Base-by-base conservation (phyloP, 768 basidiomycete genomes). In the Serendipita vermifera region DNA sequence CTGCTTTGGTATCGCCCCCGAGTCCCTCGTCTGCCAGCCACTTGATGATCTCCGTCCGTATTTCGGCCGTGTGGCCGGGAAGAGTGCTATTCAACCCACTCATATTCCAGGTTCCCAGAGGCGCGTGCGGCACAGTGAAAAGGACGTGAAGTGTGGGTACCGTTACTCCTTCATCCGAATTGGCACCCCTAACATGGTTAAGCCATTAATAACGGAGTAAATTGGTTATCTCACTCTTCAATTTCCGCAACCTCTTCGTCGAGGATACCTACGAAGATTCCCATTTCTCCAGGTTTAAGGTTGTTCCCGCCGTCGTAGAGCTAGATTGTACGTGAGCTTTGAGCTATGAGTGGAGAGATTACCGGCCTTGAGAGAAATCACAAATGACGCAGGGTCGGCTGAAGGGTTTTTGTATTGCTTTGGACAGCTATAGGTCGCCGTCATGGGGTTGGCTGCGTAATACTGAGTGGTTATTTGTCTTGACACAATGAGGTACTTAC, bases 11-110 rank as follows among this genome's bases (percentile, higher is more conserved):
- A 63, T 91, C 87, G 3, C 84, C 82, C 0, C 74, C 83, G 3
- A 90, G 72, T 9, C 74, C 79, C 63, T 85, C 79, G 22, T 74
- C 67, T 0, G 87, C 83, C 48, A 91, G 77, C 88, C 88, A 91
- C 0, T 69, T 59, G 35, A 89, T 72, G 15, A 91, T 70, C 40
- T 81, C 76, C 5, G 73, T 63, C 33, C 83, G 73, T 14, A 79
- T 57, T 3, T 46, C 48, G 22, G 38, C 11, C 27, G 41, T 38
- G 5, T 7, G 24, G 5, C 17, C 17, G 59, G 43, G 24, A 5
- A 33, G n/a, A 17, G 27, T 38, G 17, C 20, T 20, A 24, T 24
- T 63, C 61, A 13, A 62, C 38, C 13, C 64, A 57, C 24, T 59
- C 55, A 33, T 56, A 17, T 51, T 58, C 43, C 54, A 61, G 22